Conservation (phyloP, 106 monocot genomes). For the Chionographis japonica region DNA sequence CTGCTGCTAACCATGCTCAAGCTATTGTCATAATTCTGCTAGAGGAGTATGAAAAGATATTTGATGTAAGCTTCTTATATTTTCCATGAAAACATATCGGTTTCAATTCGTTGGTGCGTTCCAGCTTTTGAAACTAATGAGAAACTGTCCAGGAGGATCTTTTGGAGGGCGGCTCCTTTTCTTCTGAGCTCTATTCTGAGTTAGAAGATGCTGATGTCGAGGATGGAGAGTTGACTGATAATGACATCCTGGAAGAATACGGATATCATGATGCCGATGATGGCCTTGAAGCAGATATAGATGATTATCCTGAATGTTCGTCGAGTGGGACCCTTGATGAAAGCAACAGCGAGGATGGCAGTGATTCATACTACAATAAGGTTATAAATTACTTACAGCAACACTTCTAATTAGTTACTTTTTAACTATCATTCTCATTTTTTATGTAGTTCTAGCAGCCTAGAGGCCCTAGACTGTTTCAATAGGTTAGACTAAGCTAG, state of each 20-base stretch:
- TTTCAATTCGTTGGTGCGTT: background rate
- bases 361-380: constrained; percentile 16
- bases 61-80: constrained; percentile 55
- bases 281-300: constrained; percentile 28
- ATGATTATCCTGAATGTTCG: constrained; percentile 34
- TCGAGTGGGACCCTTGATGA: constrained; percentile 19
- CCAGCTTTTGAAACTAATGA: constrained; percentile 5
- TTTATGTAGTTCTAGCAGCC: no score
- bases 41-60: constrained; percentile 80
- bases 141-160: constrained; percentile 23
- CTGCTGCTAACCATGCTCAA: constrained; percentile 98
- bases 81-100: background rate
- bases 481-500: no score
- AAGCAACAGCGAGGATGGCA: constrained; percentile 21
- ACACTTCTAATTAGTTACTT: background rate
- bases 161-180: constrained; percentile 38
- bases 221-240: constrained; percentile 43
- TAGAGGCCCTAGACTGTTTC: no score
- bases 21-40: constrained; percentile 82
- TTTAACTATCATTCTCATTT: no score
- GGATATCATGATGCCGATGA: constrained; percentile 35
- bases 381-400: background rate
- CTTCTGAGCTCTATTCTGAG: constrained; percentile 58
- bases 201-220: constrained; percentile 57
- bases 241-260: constrained; percentile 40